Evolutionary conservation across 768 basidiomycete species (phyloP).

Genomic region (Leccinellum rugosiceps): DNA sequence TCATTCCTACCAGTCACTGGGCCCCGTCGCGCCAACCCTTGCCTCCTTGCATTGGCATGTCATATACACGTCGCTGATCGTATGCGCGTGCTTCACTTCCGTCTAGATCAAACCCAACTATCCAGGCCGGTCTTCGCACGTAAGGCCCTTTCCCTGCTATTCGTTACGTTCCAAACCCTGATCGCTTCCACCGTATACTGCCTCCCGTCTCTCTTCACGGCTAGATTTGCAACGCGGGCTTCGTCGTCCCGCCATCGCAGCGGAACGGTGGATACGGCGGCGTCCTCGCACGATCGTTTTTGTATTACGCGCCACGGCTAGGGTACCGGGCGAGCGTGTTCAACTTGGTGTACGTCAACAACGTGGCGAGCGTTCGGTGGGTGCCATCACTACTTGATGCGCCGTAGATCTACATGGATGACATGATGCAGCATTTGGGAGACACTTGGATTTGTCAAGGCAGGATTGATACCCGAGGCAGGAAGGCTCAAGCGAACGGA

Average conservation of each 20-base stretch:
- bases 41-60: background rate
- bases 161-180: background rate
- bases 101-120: slow-evolving; percentile 80
- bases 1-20: background rate
- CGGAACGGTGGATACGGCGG: slow-evolving; percentile 67
- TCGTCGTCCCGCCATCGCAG: slow-evolving; percentile 65
- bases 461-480: slow-evolving; percentile 71
- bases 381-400: slow-evolving; percentile 12
- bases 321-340: slow-evolving; percentile 82
- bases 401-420: background rate
- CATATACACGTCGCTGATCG: slow-evolving; percentile 3
- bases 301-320: slow-evolving; percentile 75
- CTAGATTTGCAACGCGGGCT: slow-evolving; percentile 88
- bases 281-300: slow-evolving; percentile 71
- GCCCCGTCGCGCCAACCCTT: background rate
- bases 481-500: slow-evolving; percentile 67
- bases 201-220: too few species aligned
- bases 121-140: slow-evolving; percentile 87
- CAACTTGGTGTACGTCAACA: slow-evolving; percentile 89
- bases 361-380: slow-evolving; percentile 68
- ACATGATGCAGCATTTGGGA: slow-evolving; percentile 72
- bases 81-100: background rate
- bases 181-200: background rate
- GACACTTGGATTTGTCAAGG: slow-evolving; percentile 70
- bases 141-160: slow-evolving; percentile 38